Percentiles rank a stretch among this genome's conserved stretches.
Evolutionary conservation across 2,329 filamentous ascomycete species (phyloP).

Genomic region (Neofusicoccum kwambonambiense): DNA sequence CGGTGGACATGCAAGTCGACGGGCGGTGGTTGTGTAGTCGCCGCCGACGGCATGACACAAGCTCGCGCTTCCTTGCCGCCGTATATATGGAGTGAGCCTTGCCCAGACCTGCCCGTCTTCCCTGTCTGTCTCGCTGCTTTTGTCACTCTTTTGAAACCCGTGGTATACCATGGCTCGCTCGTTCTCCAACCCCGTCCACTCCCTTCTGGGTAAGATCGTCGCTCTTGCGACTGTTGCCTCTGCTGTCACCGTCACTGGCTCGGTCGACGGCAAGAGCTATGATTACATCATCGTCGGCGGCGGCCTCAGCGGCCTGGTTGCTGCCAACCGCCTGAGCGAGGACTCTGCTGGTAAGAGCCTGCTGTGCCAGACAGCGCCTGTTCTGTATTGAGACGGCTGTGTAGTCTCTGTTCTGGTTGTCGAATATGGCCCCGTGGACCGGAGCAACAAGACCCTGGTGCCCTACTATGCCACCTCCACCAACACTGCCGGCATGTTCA

Average conservation of each 20-base stretch:
- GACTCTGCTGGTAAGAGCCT: conserved; percentile 26
- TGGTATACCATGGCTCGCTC: conserved; percentile 2
- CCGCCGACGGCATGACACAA: not conserved
- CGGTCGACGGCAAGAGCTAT: conserved; percentile 21
- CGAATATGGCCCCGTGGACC: conserved; percentile 32
- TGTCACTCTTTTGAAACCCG: conserved; percentile 6
- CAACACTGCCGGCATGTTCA: conserved; percentile 7
- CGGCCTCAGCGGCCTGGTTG: conserved; percentile 28
- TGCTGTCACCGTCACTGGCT: not conserved
- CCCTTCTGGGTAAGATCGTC: not conserved
- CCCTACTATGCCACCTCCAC: conserved; percentile 1
- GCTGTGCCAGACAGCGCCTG: too few relatives aligned
- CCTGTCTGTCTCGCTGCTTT: not conserved
- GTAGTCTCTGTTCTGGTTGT: conserved; percentile 22
- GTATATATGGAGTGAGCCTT: not conserved
- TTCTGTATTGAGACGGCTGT: not conserved
- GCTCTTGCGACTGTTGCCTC: not conserved
- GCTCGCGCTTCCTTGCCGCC: not conserved
- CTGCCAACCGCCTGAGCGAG: conserved; percentile 29
- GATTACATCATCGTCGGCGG: conserved; percentile 31
- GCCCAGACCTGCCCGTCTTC: not conserved
- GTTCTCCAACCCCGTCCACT: not conserved
- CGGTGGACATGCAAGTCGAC: not conserved
- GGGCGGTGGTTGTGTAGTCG: not conserved
- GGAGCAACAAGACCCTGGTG: conserved; percentile 29